Conservation (phyloP, 1,284 basidiomycete species). For the Cryptococcus sp. region DNA sequence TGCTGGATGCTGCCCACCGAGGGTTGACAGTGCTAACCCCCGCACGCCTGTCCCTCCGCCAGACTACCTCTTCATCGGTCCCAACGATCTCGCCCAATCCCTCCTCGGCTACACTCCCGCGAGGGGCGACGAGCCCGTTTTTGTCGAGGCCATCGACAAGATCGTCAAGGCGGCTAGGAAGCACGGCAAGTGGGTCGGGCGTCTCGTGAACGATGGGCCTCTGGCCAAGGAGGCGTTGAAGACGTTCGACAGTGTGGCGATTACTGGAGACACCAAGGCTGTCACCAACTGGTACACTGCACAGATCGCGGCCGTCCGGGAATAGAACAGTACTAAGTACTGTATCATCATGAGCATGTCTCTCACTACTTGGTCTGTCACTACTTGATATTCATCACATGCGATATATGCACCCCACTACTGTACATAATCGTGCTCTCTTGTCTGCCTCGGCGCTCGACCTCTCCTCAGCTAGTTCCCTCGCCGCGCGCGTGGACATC, state of each 20-base stretch:
- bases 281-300: slow-evolving; percentile 30
- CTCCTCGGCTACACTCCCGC: slow-evolving; percentile 38
- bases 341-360: neutral
- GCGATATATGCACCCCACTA: too few species aligned
- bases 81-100: slow-evolving; percentile 40
- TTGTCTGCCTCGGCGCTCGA: too few species aligned
- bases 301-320: slow-evolving; percentile 15
- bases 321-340: slow-evolving; percentile 3
- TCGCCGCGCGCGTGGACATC: too few species aligned
- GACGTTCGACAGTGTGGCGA: slow-evolving; percentile 21
- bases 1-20: too few species aligned
- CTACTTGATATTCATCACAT: too few species aligned
- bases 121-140: slow-evolving; percentile 30
- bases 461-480: too few species aligned
- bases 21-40: neutral
- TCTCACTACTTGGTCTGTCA: too few species aligned
- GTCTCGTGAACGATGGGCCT: slow-evolving; percentile 30
- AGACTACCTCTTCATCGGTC: slow-evolving; percentile 42
- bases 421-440: too few species aligned
- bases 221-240: slow-evolving; percentile 16
- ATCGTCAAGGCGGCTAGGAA: slow-evolving; percentile 29
- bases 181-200: slow-evolving; percentile 31
- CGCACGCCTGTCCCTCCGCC: neutral
- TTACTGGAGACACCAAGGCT: slow-evolving; percentile 35
- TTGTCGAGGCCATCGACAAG: slow-evolving; percentile 31